phyloP scores from a whole-genome alignment of 441 rosid species.

The Euphorbia celastroides region DNA sequence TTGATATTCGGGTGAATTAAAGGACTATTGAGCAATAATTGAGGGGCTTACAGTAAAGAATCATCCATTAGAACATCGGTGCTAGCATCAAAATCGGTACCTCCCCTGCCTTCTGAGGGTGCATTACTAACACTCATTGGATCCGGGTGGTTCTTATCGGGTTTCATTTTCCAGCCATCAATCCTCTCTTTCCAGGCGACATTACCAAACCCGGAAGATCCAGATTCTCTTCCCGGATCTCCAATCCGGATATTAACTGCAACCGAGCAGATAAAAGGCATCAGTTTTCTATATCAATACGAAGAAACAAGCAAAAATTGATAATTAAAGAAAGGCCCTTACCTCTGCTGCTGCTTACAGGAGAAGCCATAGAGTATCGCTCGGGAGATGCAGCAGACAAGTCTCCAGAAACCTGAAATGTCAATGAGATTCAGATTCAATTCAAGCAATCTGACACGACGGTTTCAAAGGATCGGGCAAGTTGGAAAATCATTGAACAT shows the following conservation, averaged over 20 bases:
- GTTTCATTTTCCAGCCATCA: slow-evolving; percentile 39
- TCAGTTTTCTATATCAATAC: slow-evolving; percentile 9
- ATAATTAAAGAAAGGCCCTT: not conserved
- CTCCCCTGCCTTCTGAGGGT: slow-evolving; percentile 34
- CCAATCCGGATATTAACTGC: slow-evolving; percentile 25
- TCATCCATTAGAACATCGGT: slow-evolving; percentile 32
- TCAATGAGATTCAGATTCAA: not conserved
- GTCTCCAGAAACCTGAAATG: slow-evolving; percentile 31
- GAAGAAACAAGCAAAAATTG: not conserved
- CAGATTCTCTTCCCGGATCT: slow-evolving; percentile 25
- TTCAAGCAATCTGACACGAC: not conserved
- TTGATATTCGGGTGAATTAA: not conserved
- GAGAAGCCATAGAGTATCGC: slow-evolving; percentile 31
- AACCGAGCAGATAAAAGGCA: not conserved
- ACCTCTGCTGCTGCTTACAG: slow-evolving; percentile 33
- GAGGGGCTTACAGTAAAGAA: slow-evolving; percentile 27
- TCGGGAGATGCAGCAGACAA: slow-evolving; percentile 35
- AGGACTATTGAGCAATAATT: not conserved
- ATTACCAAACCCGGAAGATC: slow-evolving; percentile 26
- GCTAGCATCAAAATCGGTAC: slow-evolving; percentile 30
- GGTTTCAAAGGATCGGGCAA: not conserved
- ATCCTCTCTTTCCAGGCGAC: slow-evolving; percentile 38
- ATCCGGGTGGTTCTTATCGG: slow-evolving; percentile 30
- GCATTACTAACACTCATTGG: slow-evolving; percentile 35
- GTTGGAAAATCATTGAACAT: not conserved